Percentiles rank a stretch among this genome's conserved stretches.
phyloP scores from a whole-genome alignment of 148 eudicot genomes.

The Camellia japonica region DNA sequence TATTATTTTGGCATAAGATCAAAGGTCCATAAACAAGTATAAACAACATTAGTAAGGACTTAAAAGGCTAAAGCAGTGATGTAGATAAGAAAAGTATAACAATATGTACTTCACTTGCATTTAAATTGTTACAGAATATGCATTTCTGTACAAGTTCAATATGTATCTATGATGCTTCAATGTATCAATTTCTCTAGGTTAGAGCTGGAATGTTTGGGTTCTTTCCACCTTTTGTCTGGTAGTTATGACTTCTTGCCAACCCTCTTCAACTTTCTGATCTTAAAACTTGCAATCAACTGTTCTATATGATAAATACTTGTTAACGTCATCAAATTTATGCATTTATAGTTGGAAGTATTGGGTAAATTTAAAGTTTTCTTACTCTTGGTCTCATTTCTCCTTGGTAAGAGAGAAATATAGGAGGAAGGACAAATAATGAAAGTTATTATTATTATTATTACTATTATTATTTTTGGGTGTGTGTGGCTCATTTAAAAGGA shows the following conservation, averaged over 20 bases:
- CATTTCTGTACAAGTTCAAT: not conserved
- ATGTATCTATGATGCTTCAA: not conserved
- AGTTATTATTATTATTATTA: not conserved
- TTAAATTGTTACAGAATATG: not conserved
- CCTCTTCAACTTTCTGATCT: not conserved
- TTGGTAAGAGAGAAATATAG: not conserved
- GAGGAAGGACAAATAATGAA: not conserved
- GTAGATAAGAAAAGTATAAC: not conserved
- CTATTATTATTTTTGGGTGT: too few species aligned
- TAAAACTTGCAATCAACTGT: not conserved
- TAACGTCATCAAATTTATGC: not conserved
- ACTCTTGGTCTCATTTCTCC: not conserved
- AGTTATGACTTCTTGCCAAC: not conserved
- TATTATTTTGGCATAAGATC: not conserved
- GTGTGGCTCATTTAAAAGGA: too few species aligned
- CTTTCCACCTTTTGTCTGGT: not conserved
- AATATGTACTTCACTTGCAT: not conserved
- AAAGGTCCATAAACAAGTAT: not conserved
- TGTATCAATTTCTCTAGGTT: not conserved
- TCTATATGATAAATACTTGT: not conserved
- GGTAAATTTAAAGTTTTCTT: not conserved
- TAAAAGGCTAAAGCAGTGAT: constrained; percentile 3
- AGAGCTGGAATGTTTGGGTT: not conserved
- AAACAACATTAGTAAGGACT: not conserved
- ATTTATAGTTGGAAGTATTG: not conserved